These are phyloP conservation scores for Aspergillus fumigatus DNA, from an alignment of 2,329 filamentous ascomycete genomes.

Conservation along the genomic window DNA sequence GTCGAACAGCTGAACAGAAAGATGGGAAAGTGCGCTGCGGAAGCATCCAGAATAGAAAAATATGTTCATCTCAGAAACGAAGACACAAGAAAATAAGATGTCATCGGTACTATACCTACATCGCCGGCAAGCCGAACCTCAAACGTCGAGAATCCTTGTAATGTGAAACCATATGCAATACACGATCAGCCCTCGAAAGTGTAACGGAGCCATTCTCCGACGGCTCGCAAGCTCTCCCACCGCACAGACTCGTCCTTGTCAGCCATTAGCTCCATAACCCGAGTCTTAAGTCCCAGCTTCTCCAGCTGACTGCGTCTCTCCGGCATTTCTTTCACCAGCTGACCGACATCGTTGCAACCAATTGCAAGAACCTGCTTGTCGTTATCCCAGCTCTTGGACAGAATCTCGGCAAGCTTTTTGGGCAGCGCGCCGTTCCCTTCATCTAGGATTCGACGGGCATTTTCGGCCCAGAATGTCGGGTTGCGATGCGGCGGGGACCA, in stretches of 20 bases:
- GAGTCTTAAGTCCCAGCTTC: slow-evolving; percentile 75
- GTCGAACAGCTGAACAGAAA: slow-evolving; percentile 3
- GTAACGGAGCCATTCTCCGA: slow-evolving; percentile 73
- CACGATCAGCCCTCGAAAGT: slow-evolving; percentile 51
- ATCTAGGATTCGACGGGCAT: slow-evolving; percentile 81
- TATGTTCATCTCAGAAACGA: slow-evolving; percentile 1
- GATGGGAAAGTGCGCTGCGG: slow-evolving; percentile 6
- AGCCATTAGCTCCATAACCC: slow-evolving; percentile 91
- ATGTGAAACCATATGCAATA: slow-evolving; percentile 9
- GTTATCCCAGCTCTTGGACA: slow-evolving; percentile 77
- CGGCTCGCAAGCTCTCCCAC: slow-evolving; percentile 86
- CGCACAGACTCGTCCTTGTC: slow-evolving; percentile 82
- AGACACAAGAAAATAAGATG: background rate
- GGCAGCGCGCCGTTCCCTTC: slow-evolving; percentile 74
- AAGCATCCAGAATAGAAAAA: slow-evolving; percentile 4
- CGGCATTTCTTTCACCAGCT: slow-evolving; percentile 80
- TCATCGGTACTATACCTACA: slow-evolving; percentile 1
- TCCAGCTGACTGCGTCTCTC: slow-evolving; percentile 77
- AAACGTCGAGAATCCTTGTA: slow-evolving; percentile 6
- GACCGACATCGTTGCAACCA: slow-evolving; percentile 89
- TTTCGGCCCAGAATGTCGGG: slow-evolving; percentile 85
- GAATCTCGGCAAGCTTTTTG: slow-evolving; percentile 77
- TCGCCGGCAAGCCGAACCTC: background rate
- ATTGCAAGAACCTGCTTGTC: slow-evolving; percentile 84
- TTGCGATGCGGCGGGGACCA: slow-evolving; percentile 92